These are phyloP conservation scores for Colletotrichum liriopes DNA, from an alignment of 2,329 filamentous ascomycete genomes.

Conservation along the genomic window DNA sequence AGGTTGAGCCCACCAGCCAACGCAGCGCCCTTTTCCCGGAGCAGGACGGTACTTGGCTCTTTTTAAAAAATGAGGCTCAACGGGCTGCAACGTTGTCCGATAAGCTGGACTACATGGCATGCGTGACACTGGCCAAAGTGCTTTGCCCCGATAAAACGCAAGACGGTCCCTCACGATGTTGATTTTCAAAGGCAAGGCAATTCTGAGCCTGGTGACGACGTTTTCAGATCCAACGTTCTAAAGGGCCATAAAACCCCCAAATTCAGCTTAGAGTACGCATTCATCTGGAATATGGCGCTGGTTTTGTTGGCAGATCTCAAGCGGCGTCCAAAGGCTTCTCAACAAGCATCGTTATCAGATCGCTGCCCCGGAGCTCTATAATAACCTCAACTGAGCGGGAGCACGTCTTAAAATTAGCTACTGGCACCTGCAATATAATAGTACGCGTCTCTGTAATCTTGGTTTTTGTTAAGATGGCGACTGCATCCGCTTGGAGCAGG, in stretches of 20 bases:
- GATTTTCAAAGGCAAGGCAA: not conserved
- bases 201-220: too few relatives aligned
- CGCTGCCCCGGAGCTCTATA: too few relatives aligned
- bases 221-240: not conserved
- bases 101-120: not conserved
- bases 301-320: not conserved
- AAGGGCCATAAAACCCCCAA: not conserved
- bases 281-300: not conserved
- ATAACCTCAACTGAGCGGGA: not conserved
- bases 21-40: not conserved
- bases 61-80: constrained; percentile 29
- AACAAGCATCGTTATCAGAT: too few relatives aligned
- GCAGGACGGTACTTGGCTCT: constrained; percentile 12
- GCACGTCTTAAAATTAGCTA: too few relatives aligned
- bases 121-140: not conserved
- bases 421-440: not conserved
- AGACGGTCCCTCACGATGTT: not conserved
- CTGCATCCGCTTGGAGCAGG: not conserved
- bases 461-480: not conserved
- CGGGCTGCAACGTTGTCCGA: constrained; percentile 27
- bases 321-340: not conserved
- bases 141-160: not conserved
- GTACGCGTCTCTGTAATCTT: not conserved
- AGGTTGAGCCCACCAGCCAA: constrained; percentile 29
- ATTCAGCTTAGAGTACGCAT: not conserved